Percentiles rank a stretch among this genome's conserved stretches.
Conservation (phyloP, 1,284 basidiomycete species). For the Sparassis latifolia region DNA sequence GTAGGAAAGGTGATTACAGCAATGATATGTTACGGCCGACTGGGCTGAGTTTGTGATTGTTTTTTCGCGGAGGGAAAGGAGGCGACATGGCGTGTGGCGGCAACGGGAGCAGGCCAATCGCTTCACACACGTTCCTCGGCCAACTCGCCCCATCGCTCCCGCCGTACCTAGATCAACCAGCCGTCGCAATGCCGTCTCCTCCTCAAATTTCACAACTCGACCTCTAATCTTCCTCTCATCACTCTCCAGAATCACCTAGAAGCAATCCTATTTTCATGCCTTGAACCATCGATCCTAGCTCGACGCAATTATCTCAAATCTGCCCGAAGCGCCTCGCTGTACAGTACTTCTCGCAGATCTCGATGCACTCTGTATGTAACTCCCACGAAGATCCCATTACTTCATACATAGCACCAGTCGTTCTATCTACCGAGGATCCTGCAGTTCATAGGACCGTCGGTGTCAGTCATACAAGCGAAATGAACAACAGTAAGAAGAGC, state of each 20-base stretch:
- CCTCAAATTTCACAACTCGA: neutral
- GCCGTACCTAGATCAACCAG: neutral
- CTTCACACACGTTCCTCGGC: constrained; percentile 38
- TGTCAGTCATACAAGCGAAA: no score
- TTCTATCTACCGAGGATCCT: neutral
- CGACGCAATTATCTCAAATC: neutral
- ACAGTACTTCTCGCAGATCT: no score
- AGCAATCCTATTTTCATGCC: neutral
- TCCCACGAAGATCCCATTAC: neutral
- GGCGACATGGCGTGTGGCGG: constrained; percentile 3
- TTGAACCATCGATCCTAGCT: neutral
- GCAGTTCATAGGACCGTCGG: no score
- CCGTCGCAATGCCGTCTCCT: neutral
- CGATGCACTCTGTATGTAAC: no score
- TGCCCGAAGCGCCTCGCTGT: neutral
- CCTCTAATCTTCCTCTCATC: neutral
- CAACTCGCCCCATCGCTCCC: constrained; percentile 1
- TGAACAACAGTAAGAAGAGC: no score
- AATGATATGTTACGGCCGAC: neutral
- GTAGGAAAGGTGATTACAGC: neutral
- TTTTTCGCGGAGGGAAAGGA: neutral
- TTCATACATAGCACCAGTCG: neutral
- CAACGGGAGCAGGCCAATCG: constrained; percentile 21
- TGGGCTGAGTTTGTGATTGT: neutral
- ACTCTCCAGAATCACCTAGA: neutral